Conservation (phyloP, 495 filamentous ascomycete species). For the Daldinia caldariorum region DNA sequence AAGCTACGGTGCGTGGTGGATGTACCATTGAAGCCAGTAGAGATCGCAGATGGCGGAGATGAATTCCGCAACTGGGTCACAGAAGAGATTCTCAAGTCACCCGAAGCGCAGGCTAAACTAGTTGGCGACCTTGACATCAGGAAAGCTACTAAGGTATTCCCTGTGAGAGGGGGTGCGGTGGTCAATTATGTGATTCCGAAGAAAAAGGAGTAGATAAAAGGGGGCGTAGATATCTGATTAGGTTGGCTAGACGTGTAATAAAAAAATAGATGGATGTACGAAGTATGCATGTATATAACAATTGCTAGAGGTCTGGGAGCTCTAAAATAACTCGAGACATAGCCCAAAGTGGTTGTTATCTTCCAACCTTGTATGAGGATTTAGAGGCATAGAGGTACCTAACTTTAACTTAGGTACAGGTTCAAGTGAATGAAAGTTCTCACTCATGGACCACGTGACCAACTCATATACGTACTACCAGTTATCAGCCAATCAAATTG, state of each 20-base stretch:
- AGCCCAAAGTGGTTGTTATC: no score
- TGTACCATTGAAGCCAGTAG: conserved; percentile 56
- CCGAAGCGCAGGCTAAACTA: conserved; percentile 62
- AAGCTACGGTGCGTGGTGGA: conserved; percentile 72
- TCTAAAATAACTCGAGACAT: neutral
- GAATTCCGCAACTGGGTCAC: conserved; percentile 67
- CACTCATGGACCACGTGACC: no score
- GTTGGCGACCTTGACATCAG: conserved; percentile 49
- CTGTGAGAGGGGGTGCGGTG: conserved; percentile 61
- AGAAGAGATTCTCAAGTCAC: conserved; percentile 53
- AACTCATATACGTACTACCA: no score
- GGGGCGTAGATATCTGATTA: conserved; percentile 9
- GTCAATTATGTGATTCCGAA: conserved; percentile 66
- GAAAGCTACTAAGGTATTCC: conserved; percentile 60
- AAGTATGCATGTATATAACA: neutral
- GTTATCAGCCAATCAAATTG: conserved; percentile 9
- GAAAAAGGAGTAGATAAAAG: conserved; percentile 35
- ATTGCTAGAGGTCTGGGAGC: neutral
- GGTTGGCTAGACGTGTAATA: conserved; percentile 14
- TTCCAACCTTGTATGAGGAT: neutral
- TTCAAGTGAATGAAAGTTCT: no score
- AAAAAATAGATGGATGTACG: conserved; percentile 1
- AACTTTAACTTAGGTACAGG: no score
- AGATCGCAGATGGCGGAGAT: conserved; percentile 39
- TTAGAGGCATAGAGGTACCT: neutral